phyloP scores from a whole-genome alignment of 202 grass and related monocot species.

The Dendrocalamus latiflorus region DNA sequence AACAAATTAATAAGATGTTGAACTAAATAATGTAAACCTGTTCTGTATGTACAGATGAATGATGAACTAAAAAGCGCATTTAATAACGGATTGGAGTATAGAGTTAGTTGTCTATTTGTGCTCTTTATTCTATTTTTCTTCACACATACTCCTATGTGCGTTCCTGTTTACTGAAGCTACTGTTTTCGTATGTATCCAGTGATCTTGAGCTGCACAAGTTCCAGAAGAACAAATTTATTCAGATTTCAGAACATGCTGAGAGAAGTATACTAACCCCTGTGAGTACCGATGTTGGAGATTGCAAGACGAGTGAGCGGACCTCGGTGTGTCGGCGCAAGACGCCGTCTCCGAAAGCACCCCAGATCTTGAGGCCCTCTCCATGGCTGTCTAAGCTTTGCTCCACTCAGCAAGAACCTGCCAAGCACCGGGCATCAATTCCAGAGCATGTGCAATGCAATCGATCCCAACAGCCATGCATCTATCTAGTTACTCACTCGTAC shows the following conservation, averaged over 20 bases:
- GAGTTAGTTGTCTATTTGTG: background rate
- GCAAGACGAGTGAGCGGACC: too few species aligned
- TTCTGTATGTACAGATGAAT: background rate
- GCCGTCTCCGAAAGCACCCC: slow-evolving; percentile 42
- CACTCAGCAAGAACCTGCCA: slow-evolving; percentile 31
- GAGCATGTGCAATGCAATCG: background rate
- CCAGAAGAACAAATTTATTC: background rate
- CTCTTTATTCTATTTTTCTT: background rate
- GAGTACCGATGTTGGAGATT: slow-evolving; percentile 30
- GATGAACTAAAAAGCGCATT: slow-evolving; percentile 10
- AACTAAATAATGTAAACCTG: slow-evolving; percentile 4
- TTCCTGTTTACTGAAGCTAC: background rate
- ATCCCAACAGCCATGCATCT: background rate
- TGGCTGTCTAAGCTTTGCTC: background rate
- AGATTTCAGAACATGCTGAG: background rate
- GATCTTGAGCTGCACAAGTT: background rate
- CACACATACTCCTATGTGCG: background rate
- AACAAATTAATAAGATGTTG: slow-evolving; percentile 18
- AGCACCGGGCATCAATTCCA: background rate
- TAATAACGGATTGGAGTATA: slow-evolving; percentile 1
- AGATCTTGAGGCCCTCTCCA: slow-evolving; percentile 43
- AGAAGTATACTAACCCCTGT: slow-evolving; percentile 24
- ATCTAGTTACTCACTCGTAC: background rate
- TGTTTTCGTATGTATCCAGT: background rate
- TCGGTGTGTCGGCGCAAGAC: slow-evolving; percentile 47